Evolutionary conservation across 371 early-diverging fungal genomes (phyloP), one percentile per base, ranked within the genome.

Genomic region (Synchytrium microbalum): DNA sequence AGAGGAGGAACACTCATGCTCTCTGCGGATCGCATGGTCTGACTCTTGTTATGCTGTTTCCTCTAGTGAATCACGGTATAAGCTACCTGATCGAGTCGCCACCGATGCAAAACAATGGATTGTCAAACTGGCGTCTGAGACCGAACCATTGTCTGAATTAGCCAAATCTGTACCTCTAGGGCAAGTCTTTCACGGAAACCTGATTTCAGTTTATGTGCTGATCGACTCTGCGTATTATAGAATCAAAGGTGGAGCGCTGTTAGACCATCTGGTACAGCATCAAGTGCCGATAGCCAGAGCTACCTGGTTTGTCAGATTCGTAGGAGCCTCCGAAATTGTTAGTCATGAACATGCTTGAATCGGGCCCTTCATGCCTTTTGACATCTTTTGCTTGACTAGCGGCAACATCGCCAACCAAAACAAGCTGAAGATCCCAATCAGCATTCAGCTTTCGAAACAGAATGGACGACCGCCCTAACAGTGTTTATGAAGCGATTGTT

Each of bases 301-400:
- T 0, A 74, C 87, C 5, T 90, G 90, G 90, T 86, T 82, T 58
- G 85, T 88, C 32, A 84, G 87, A 61, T 76, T 87, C 31, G 81
- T 86, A 3, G 88, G 81, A 32, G 61, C 80, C 24, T 75, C 76
- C 26, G 86, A 85, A 69, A 83, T 85, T 80, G 78, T 82, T 70
- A 73, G 64, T 27, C 27, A 32, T 19, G n/a, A n/a, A 64, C 61
- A 66, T 63, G 74, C 72, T 63, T 5, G 19, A 32, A 32, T 52
- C 23, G 13, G 53, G 31, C 62, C 27, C 14, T 53, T 61, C 29
- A 61, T 23, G 27, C 3, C 30, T 51, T 51, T n/a, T 51, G 51
- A 51, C 51, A n/a, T n/a, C n/a, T n/a, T 51, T 51, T n/a, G 13
- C 51, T n/a, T n/a, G n/a, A n/a, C 5, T 28, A 55, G 56, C 56